Conservation (phyloP, 2,329 filamentous ascomycete species). For the Fusarium sp. region DNA sequence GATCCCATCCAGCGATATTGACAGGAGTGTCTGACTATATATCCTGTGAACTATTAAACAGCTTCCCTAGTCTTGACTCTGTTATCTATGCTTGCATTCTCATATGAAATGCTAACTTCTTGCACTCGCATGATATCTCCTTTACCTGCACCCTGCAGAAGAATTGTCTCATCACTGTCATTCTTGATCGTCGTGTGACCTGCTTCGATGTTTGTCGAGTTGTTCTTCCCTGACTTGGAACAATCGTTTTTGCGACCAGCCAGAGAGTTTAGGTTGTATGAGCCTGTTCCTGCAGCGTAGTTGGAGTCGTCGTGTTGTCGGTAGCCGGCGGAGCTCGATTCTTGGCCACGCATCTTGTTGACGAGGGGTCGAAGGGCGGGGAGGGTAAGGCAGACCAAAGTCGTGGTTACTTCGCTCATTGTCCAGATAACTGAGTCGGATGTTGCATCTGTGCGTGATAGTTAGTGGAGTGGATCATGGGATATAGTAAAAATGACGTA, state of each 20-base stretch:
- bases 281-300: background rate
- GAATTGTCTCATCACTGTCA: constrained; percentile 8
- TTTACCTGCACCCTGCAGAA: background rate
- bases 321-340: background rate
- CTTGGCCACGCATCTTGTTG: constrained; percentile 1
- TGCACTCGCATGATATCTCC: background rate
- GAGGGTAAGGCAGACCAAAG: constrained; percentile 6
- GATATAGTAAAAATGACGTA: background rate
- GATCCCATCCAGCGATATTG: too few species aligned
- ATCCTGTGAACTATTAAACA: too few species aligned
- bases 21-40: too few species aligned
- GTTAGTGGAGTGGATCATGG: background rate
- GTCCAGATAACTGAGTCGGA: constrained; percentile 14
- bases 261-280: background rate
- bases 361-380: background rate
- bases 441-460: background rate
- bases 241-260: background rate
- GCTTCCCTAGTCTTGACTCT: too few species aligned
- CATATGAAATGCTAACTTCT: background rate
- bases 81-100: too few species aligned
- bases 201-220: background rate
- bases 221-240: background rate
- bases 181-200: background rate
- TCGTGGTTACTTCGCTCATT: constrained; percentile 7
- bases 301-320: constrained; percentile 3